Evolutionary conservation across 2,329 filamentous ascomycete genomes (phyloP).

Genomic region (Basipetospora chlamydospora): DNA sequence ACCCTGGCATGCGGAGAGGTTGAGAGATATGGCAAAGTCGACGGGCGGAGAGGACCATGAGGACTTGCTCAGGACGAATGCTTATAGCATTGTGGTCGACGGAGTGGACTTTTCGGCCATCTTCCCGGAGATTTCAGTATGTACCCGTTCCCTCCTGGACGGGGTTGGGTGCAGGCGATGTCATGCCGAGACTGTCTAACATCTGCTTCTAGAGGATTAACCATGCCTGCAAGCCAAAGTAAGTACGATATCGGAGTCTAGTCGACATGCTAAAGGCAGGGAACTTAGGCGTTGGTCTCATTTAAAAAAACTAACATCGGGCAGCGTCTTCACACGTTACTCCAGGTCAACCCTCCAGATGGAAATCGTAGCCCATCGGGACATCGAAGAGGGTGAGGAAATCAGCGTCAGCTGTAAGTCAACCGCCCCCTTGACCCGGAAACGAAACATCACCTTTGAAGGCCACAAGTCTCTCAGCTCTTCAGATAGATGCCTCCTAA

Average conservation of each 20-base stretch:
- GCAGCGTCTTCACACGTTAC: slow-evolving; percentile 15
- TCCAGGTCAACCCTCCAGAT: slow-evolving; percentile 10
- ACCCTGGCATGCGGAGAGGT: slow-evolving; percentile 11
- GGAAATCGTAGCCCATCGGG: slow-evolving; percentile 13
- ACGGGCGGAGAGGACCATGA: slow-evolving; percentile 14
- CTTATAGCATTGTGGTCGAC: slow-evolving; percentile 15
- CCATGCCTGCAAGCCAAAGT: slow-evolving; percentile 17
- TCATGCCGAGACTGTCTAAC: neutral
- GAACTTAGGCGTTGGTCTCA: no score
- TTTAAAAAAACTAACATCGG: neutral
- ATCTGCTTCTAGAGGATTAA: slow-evolving; percentile 8
- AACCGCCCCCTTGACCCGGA: neutral
- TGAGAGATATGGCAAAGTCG: slow-evolving; percentile 14
- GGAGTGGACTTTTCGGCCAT: slow-evolving; percentile 11
- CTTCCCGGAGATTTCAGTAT: slow-evolving; percentile 13
- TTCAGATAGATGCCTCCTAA: no score
- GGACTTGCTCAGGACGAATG: slow-evolving; percentile 21
- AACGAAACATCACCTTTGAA: neutral
- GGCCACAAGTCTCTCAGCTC: no score
- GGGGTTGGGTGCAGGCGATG: neutral
- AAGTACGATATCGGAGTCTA: slow-evolving; percentile 5
- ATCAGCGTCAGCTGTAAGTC: slow-evolving; percentile 15
- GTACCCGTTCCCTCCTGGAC: slow-evolving; percentile 5
- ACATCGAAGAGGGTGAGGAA: slow-evolving; percentile 15
- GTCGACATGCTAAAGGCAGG: neutral